Evolutionary conservation across 441 rosid genomes (phyloP).

Genomic region (Aquilaria agallochum): DNA sequence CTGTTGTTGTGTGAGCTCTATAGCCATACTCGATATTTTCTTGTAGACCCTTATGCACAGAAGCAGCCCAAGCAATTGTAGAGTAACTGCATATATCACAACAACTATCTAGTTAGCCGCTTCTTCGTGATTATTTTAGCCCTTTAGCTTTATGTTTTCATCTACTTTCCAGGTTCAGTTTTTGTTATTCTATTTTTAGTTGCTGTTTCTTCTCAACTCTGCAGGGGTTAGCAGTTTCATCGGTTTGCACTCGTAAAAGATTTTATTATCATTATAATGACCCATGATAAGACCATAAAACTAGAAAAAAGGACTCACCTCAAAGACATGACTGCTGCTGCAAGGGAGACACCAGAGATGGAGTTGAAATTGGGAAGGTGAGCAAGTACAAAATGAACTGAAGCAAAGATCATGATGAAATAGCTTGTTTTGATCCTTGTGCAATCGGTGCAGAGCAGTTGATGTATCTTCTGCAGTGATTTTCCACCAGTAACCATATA

Average conservation of each 20-base stretch:
- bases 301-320: slow-evolving; percentile 20
- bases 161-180: neutral
- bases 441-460: slow-evolving; percentile 25
- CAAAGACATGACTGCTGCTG: slow-evolving; percentile 63
- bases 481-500: slow-evolving; percentile 69
- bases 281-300: too few relatives aligned
- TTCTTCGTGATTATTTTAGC: neutral
- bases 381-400: slow-evolving; percentile 52
- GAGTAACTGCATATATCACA: slow-evolving; percentile 39
- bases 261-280: too few relatives aligned
- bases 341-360: slow-evolving; percentile 45
- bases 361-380: slow-evolving; percentile 62
- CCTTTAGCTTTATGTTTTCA: neutral
- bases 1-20: slow-evolving; percentile 19
- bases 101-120: neutral
- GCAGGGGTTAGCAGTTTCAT: neutral
- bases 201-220: neutral
- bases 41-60: slow-evolving; percentile 39
- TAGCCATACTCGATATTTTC: slow-evolving; percentile 38
- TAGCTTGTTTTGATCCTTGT: slow-evolving; percentile 27
- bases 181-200: neutral
- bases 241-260: too few relatives aligned
- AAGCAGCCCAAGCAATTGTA: slow-evolving; percentile 50
- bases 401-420: slow-evolving; percentile 64
- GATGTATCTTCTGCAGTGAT: slow-evolving; percentile 46